phyloP scores from a whole-genome alignment of 257 asterid species.

The Gentiana macrophylla region DNA sequence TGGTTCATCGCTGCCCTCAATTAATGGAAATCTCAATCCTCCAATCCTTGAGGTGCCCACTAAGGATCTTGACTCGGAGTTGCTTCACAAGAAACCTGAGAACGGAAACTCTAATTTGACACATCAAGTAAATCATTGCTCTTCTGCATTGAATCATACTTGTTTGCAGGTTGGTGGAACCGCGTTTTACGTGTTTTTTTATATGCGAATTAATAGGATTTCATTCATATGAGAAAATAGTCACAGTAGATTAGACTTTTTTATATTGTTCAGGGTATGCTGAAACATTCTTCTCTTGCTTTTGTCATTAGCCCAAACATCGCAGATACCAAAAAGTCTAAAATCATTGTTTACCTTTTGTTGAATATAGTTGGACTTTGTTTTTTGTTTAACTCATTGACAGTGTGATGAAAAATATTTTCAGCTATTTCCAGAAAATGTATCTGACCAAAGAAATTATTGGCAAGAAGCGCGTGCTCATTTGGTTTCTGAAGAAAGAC shows the following conservation, averaged over 20 bases:
- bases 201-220: no score
- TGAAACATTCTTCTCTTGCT: no score
- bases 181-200: neutral
- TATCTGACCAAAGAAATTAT: constrained; percentile 14
- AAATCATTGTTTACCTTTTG: no score
- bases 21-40: neutral
- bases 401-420: constrained; percentile 3
- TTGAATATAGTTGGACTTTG: neutral
- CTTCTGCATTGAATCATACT: constrained; percentile 17
- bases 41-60: constrained; percentile 7
- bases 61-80: constrained; percentile 8
- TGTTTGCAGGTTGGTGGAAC: constrained; percentile 43
- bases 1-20: constrained; percentile 4
- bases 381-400: neutral
- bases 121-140: constrained; percentile 15
- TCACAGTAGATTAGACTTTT: no score
- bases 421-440: constrained; percentile 52
- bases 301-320: no score
- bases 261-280: no score
- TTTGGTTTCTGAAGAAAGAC: constrained; percentile 15
- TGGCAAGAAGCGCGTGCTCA: constrained; percentile 10
- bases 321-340: no score
- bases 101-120: constrained; percentile 18
- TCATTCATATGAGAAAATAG: no score
- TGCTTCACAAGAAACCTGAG: constrained; percentile 14